These are phyloP conservation scores for Claviceps cyperi DNA, from an alignment of 2,329 filamentous ascomycete species.

Conservation along the genomic window DNA sequence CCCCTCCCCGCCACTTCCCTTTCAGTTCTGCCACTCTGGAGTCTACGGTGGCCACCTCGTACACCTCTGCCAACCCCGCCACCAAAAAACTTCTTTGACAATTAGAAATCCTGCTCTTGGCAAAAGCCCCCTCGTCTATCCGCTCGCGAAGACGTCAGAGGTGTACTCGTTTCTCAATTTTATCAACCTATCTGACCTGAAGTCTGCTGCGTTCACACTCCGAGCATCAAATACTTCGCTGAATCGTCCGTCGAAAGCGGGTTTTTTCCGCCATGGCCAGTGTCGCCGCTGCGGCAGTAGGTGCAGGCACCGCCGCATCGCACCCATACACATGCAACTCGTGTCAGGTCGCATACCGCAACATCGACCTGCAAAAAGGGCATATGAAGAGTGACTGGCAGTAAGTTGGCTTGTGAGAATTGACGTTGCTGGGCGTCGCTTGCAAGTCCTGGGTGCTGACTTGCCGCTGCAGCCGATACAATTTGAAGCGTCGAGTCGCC, in stretches of 20 bases:
- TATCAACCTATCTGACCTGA: neutral
- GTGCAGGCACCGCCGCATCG: slow-evolving; percentile 28
- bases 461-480: slow-evolving; percentile 55
- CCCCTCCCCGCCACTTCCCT: neutral
- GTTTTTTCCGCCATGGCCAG: slow-evolving; percentile 29
- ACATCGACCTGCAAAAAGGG: slow-evolving; percentile 78
- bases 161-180: neutral
- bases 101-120: slow-evolving; percentile 6
- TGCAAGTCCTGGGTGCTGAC: neutral
- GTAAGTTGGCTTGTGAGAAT: slow-evolving; percentile 41
- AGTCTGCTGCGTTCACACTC: neutral
- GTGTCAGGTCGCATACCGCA: slow-evolving; percentile 91
- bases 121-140: slow-evolving; percentile 1
- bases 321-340: slow-evolving; percentile 98
- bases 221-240: neutral
- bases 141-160: neutral
- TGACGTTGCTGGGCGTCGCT: neutral
- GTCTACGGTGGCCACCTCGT: too few species aligned
- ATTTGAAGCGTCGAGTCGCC: slow-evolving; percentile 86
- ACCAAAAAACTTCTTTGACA: slow-evolving; percentile 14
- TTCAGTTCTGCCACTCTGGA: neutral
- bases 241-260: neutral
- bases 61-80: slow-evolving; percentile 9
- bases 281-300: slow-evolving; percentile 17
- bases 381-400: slow-evolving; percentile 99